Evolutionary conservation across 768 basidiomycete species (phyloP).

Genomic region (Podaxis sp.): DNA sequence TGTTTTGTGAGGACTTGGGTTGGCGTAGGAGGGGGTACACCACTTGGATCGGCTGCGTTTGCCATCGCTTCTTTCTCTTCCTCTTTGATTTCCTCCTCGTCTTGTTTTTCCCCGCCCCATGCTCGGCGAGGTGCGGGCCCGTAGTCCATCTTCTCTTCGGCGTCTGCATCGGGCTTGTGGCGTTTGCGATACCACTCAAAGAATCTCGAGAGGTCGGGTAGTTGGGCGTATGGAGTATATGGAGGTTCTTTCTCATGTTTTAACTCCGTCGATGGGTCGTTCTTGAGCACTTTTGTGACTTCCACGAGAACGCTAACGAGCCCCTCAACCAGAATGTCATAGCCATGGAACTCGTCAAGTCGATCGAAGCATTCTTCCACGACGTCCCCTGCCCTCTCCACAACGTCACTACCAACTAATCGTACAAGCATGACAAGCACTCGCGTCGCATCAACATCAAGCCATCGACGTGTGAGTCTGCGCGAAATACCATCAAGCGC

Average conservation of each 20-base stretch:
- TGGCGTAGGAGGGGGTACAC: slow-evolving; percentile 54
- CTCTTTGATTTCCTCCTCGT: slow-evolving; percentile 18
- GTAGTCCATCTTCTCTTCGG: slow-evolving; percentile 44
- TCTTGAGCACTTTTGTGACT: slow-evolving; percentile 74
- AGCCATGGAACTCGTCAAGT: slow-evolving; percentile 94
- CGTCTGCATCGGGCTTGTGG: slow-evolving; percentile 25
- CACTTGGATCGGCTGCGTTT: slow-evolving; percentile 33
- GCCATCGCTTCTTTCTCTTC: slow-evolving; percentile 19
- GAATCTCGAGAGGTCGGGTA: slow-evolving; percentile 43
- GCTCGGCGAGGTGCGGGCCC: slow-evolving; percentile 55
- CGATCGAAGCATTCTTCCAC: slow-evolving; percentile 98
- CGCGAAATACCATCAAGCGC: slow-evolving; percentile 88
- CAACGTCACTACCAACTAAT: slow-evolving; percentile 81
- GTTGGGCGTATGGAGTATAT: slow-evolving; percentile 21
- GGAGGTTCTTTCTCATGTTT: slow-evolving; percentile 16
- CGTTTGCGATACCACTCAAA: slow-evolving; percentile 62
- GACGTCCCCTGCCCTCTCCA: slow-evolving; percentile 86
- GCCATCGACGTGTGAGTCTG: slow-evolving; percentile 70
- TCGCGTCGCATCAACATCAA: slow-evolving; percentile 86
- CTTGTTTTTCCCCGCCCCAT: slow-evolving; percentile 41
- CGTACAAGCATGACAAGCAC: slow-evolving; percentile 83
- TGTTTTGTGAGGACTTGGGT: slow-evolving; percentile 75
- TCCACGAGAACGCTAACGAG: slow-evolving; percentile 84
- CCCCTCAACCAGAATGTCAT: slow-evolving; percentile 80
- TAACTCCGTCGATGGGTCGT: slow-evolving; percentile 30